phyloP scores from a whole-genome alignment of 495 filamentous ascomycete genomes.

The Neurospora pannonica region DNA sequence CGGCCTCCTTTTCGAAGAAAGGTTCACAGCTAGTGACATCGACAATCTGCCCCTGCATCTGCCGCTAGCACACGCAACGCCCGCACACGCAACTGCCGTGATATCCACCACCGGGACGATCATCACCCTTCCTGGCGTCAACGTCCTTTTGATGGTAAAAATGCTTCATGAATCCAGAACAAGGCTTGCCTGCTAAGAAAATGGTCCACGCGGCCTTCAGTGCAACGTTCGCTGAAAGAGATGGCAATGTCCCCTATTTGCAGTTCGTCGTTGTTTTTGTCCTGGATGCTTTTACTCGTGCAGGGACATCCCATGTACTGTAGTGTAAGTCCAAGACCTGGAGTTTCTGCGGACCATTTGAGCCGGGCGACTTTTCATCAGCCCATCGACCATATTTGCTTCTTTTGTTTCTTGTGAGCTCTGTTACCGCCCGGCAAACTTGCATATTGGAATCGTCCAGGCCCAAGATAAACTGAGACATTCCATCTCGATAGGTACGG shows the following conservation, averaged over 20 bases:
- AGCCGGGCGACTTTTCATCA: background rate
- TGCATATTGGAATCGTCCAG: background rate
- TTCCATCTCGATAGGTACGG: background rate
- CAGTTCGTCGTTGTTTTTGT: background rate
- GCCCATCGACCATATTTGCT: background rate
- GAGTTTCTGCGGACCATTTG: background rate
- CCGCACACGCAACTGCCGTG: background rate
- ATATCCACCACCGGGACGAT: background rate
- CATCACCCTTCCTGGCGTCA: background rate
- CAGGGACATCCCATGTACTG: background rate
- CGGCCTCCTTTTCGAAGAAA: background rate
- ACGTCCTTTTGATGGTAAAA: background rate
- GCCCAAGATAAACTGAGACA: background rate
- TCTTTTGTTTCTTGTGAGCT: background rate
- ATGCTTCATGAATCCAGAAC: background rate
- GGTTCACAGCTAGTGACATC: background rate
- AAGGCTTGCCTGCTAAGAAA: background rate
- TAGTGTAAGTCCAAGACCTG: background rate
- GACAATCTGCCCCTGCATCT: background rate
- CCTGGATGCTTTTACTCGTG: background rate
- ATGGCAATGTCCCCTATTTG: background rate
- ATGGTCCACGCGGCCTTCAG: background rate
- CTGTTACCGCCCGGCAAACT: background rate
- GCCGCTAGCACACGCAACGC: background rate
- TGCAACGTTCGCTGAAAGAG: background rate